These are phyloP conservation scores for Dendrobium nobile DNA, from an alignment of 106 monocot genomes.

Conservation along the genomic window DNA sequence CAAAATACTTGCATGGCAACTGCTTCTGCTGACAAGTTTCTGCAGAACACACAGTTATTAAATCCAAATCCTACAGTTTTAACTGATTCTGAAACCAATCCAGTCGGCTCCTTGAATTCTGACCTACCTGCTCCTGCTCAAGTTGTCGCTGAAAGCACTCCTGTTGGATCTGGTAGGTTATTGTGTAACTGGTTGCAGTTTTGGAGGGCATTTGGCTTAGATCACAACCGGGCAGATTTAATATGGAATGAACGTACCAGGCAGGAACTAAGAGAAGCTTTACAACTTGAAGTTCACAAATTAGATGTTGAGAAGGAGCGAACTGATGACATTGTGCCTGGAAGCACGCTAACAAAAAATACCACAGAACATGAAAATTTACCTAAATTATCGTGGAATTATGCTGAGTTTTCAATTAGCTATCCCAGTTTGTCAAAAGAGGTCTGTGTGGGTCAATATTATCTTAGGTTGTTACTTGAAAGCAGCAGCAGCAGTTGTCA, in stretches of 20 bases:
- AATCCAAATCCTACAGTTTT: slow-evolving; percentile 24
- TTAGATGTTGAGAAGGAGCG: slow-evolving; percentile 98
- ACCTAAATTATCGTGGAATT: slow-evolving; percentile 92
- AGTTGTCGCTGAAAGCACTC: slow-evolving; percentile 83
- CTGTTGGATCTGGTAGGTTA: slow-evolving; percentile 91
- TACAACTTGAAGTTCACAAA: slow-evolving; percentile 95
- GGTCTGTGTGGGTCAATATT: slow-evolving; percentile 99
- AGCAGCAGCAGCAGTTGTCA: slow-evolving; percentile 61
- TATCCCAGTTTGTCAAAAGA: slow-evolving; percentile 97
- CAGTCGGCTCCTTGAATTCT: slow-evolving; percentile 35
- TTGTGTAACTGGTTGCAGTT: slow-evolving; percentile 95
- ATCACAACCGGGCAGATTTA: slow-evolving; percentile 95
- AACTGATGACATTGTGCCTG: slow-evolving; percentile 88
- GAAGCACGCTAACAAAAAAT: slow-evolving; percentile 37
- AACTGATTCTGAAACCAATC: slow-evolving; percentile 35
- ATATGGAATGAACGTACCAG: slow-evolving; percentile 99
- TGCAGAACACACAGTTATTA: slow-evolving; percentile 14
- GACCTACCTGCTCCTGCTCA: slow-evolving; percentile 89
- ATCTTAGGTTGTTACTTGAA: slow-evolving; percentile 84
- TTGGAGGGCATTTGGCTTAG: slow-evolving; percentile 92
- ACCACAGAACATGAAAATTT: slow-evolving; percentile 36
- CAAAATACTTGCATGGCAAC: slow-evolving; percentile 24
- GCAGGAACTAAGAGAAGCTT: slow-evolving; percentile 82
- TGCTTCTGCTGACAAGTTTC: slow-evolving; percentile 24
- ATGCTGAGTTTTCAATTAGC: slow-evolving; percentile 80